Evolutionary conservation across 441 rosid genomes (phyloP).

Genomic region (Theobroma grandiflorum): DNA sequence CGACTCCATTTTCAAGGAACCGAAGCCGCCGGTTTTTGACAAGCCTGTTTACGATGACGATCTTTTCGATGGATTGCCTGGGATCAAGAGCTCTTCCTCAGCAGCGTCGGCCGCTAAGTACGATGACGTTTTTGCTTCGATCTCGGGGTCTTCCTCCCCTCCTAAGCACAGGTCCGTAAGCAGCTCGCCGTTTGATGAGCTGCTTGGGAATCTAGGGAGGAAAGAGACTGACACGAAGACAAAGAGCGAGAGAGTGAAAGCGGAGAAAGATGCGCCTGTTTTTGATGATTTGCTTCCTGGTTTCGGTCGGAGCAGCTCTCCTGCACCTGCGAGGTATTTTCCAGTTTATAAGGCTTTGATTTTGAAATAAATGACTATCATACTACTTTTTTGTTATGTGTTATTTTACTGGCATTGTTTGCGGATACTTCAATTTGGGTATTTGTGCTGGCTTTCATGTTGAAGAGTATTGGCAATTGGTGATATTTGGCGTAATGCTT

Average conservation of each 20-base stretch:
- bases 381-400: not conserved
- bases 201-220: constrained; percentile 64
- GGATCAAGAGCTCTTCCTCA: constrained; percentile 54
- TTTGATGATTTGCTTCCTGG: constrained; percentile 83
- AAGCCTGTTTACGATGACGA: constrained; percentile 89
- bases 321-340: constrained; percentile 54
- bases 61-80: constrained; percentile 74
- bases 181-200: constrained; percentile 70
- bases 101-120: constrained; percentile 43
- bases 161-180: constrained; percentile 38
- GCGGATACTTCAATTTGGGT: not conserved
- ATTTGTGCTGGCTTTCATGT: not conserved
- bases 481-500: constrained; percentile 6
- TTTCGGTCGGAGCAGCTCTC: constrained; percentile 68
- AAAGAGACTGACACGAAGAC: constrained; percentile 42
- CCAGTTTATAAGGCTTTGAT: not conserved
- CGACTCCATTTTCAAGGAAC: constrained; percentile 64
- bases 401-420: not conserved
- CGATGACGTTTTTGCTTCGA: constrained; percentile 57
- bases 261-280: constrained; percentile 44
- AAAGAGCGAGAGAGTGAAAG: constrained; percentile 41
- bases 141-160: constrained; percentile 42
- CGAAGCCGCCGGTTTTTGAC: constrained; percentile 66
- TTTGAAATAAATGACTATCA: not conserved
- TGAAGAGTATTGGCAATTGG: not conserved